phyloP scores from a whole-genome alignment of 1,284 basidiomycete species.

The Tranzscheliella williamsii region DNA sequence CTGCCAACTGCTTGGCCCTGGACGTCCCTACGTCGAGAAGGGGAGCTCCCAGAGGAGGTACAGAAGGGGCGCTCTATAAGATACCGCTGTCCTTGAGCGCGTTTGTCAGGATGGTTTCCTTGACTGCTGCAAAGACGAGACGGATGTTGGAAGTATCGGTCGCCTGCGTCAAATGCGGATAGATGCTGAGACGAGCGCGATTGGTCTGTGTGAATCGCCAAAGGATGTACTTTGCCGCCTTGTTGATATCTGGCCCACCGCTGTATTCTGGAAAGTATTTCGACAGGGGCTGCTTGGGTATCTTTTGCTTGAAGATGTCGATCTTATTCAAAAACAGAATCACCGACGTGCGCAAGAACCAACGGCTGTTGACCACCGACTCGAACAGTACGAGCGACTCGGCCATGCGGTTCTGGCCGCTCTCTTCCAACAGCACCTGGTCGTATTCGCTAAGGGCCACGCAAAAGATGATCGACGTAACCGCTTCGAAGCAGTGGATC shows the following conservation, averaged over 20 bases:
- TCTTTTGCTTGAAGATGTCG: conserved; percentile 90
- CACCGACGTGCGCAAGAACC: conserved; percentile 91
- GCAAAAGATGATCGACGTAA: conserved; percentile 57
- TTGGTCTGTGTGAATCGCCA: conserved; percentile 98
- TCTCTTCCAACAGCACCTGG: conserved; percentile 54
- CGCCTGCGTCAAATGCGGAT: conserved; percentile 66
- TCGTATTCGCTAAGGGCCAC: conserved; percentile 59
- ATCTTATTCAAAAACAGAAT: conserved; percentile 85
- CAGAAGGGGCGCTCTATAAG: conserved; percentile 15
- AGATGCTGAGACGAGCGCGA: conserved; percentile 63
- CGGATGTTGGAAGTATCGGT: conserved; percentile 72
- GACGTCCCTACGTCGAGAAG: too few relatives aligned
- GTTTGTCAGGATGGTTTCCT: conserved; percentile 68
- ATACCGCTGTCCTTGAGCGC: conserved; percentile 47
- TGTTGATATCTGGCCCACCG: conserved; percentile 86
- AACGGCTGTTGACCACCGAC: conserved; percentile 81
- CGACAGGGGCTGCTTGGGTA: conserved; percentile 75
- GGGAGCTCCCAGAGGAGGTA: too few relatives aligned
- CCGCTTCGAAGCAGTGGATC: conserved; percentile 61
- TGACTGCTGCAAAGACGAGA: conserved; percentile 92
- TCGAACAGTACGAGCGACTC: conserved; percentile 93
- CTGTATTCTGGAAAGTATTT: conserved; percentile 93
- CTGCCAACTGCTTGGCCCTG: too few relatives aligned
- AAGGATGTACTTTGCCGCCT: conserved; percentile 95
- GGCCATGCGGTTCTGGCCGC: conserved; percentile 80